A percentile compares a stretch with the other conserved stretches of the same genome.
These are phyloP conservation scores for Vaccinium darrowii DNA, from an alignment of 148 eudicot species.

Conservation along the genomic window DNA sequence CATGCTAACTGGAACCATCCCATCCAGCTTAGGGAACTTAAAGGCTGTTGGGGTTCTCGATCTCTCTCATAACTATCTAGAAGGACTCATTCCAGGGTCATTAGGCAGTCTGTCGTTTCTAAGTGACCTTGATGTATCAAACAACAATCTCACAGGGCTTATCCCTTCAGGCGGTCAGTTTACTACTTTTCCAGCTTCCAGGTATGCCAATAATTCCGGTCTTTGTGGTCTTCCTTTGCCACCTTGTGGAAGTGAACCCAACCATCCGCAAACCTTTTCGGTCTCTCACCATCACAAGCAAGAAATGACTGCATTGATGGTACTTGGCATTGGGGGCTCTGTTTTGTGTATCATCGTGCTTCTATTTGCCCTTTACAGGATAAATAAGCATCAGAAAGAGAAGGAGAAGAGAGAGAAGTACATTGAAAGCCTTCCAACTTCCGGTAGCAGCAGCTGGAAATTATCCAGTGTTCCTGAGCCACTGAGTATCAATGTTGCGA, in stretches of 20 bases:
- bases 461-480: conserved; percentile 55
- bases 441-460: conserved; percentile 60
- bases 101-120: conserved; percentile 47
- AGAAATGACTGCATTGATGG: conserved; percentile 37
- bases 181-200: conserved; percentile 50
- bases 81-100: conserved; percentile 50
- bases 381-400: conserved; percentile 24
- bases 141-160: conserved; percentile 44
- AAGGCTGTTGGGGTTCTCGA: conserved; percentile 46
- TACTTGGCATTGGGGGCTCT: conserved; percentile 39
- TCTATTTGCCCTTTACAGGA: conserved; percentile 35
- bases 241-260: conserved; percentile 35
- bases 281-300: conserved; percentile 14
- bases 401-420: conserved; percentile 42
- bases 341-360: conserved; percentile 33
- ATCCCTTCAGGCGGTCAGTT: conserved; percentile 56
- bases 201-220: conserved; percentile 50
- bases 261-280: not conserved
- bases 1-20: conserved; percentile 38
- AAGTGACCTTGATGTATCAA: conserved; percentile 53
- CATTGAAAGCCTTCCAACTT: conserved; percentile 58
- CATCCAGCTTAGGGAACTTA: conserved; percentile 44
- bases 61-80: conserved; percentile 44
- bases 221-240: conserved; percentile 56
- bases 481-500: conserved; percentile 54